These are phyloP conservation scores for Pythium biforme DNA, from an alignment of 352 stramenopile species.

Conservation along the genomic window DNA sequence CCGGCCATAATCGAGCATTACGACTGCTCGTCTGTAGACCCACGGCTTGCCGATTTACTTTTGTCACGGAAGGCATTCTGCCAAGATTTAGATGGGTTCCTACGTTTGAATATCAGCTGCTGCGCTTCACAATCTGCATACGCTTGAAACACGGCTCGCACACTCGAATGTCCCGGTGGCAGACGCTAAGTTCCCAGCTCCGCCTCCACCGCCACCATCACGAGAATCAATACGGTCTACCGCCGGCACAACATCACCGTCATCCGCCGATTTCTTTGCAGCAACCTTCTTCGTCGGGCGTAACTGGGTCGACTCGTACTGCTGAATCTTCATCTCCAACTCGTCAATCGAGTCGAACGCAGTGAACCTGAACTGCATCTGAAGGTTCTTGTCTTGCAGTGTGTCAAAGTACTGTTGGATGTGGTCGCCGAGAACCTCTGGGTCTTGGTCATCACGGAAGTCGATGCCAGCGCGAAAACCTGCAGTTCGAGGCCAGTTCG, in stretches of 20 bases:
- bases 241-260: background rate
- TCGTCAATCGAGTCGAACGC: too few relatives aligned
- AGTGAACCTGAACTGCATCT: too few relatives aligned
- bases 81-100: background rate
- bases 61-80: slow-evolving; percentile 17
- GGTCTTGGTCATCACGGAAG: too few relatives aligned
- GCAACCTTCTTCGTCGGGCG: slow-evolving; percentile 6
- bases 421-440: too few relatives aligned
- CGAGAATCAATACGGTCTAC: background rate
- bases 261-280: slow-evolving; percentile 1
- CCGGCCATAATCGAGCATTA: slow-evolving; percentile 10
- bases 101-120: slow-evolving; percentile 14
- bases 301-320: background rate
- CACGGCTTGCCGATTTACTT: slow-evolving; percentile 9
- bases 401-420: too few relatives aligned
- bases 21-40: slow-evolving; percentile 24
- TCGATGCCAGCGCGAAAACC: too few relatives aligned
- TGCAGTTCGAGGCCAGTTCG: too few relatives aligned
- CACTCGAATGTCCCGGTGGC: background rate
- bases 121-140: slow-evolving; percentile 3
- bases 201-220: background rate
- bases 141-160: slow-evolving; percentile 3
- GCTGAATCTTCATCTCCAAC: too few relatives aligned
- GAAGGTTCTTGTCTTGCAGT: too few relatives aligned
- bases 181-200: too few relatives aligned